Evolutionary conservation across 2,329 filamentous ascomycete genomes (phyloP), one percentile per base, ranked within the genome.

Genomic region (Tricladium varicosporioides): DNA sequence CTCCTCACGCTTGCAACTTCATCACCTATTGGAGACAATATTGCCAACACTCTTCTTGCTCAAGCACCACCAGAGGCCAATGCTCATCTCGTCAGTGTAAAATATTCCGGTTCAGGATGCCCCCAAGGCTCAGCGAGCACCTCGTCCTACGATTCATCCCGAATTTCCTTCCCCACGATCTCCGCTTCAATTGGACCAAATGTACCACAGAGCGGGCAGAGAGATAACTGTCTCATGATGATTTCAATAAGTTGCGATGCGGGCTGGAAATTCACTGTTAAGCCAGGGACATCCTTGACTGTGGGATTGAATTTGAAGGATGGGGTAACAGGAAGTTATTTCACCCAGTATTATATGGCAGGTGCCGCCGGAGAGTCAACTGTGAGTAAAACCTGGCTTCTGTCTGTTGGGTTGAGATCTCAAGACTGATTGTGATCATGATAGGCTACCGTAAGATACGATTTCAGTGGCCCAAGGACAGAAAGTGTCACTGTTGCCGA

Each of bases 101-200:
- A 16, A 18, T 54, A 54, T 36, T 48, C 52, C 5, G 52, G 52
- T 36, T 48, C 45, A 11, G 52, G 52, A 10, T 54, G 52, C 43
- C 52, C 52, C 18, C 52, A 54, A 43, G 52, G 52, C 5, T 48
- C 45, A n/a, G 13, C 44, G 5, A 11, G 14, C 16, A 43, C 43
- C n/a, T n/a, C n/a, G n/a, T n/a, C n/a, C n/a, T n/a, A n/a, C 46
- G 49, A 54, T 19, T 44, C 45, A 13, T 32, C 27, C 46, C 31
- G 52, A 9, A 43, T 15, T 14, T 54, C 43, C 45, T 54, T 54
- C 15, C 40, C 42, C 14, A 36, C 33, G 5, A 48, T 54, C 16
- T 31, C 45, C 3, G 52, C 52, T 13, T 8, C 16, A 13, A 54
- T 54, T 16, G 52, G 45, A 11, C 52, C 45, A 13, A 43, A 43